Percentiles rank a stretch among this genome's conserved stretches.
Evolutionary conservation across 2,329 filamentous ascomycete species (phyloP).

Genomic region (Blumeriella jaapii): DNA sequence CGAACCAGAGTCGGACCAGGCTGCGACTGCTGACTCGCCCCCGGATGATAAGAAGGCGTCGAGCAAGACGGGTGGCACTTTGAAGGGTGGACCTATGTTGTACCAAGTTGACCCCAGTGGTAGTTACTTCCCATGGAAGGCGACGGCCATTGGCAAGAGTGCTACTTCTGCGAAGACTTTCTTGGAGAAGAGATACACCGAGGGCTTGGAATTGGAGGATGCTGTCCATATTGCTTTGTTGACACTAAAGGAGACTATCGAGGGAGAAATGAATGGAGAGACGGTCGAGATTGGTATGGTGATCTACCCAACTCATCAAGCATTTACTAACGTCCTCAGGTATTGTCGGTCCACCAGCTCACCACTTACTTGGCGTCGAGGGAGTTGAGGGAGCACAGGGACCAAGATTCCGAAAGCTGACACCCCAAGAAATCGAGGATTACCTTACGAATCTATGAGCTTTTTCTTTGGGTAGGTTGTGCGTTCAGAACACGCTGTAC

Average conservation of each 20-base stretch:
- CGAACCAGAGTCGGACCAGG: slow-evolving; percentile 66
- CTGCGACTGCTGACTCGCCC: slow-evolving; percentile 39
- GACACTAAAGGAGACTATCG: slow-evolving; percentile 97
- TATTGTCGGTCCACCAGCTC: slow-evolving; percentile 88
- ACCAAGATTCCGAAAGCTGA: slow-evolving; percentile 87
- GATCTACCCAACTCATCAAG: neutral
- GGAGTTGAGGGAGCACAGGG: slow-evolving; percentile 77
- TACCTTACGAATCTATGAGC: slow-evolving; percentile 89
- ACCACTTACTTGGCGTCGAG: slow-evolving; percentile 85
- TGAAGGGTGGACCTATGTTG: slow-evolving; percentile 92
- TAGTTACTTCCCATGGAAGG: slow-evolving; percentile 99
- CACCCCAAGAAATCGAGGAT: slow-evolving; percentile 96
- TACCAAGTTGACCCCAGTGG: slow-evolving; percentile 99
- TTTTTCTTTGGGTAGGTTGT: slow-evolving; percentile 15
- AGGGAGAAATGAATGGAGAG: slow-evolving; percentile 98
- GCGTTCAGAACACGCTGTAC: slow-evolving; percentile 26
- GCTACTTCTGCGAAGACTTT: slow-evolving; percentile 98
- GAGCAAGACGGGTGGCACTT: slow-evolving; percentile 86
- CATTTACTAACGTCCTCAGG: slow-evolving; percentile 39
- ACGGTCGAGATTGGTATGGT: slow-evolving; percentile 85
- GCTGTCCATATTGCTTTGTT: slow-evolving; percentile 96
- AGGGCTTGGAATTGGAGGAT: slow-evolving; percentile 92
- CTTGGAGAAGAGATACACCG: slow-evolving; percentile 96
- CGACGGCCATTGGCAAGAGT: slow-evolving; percentile 96
- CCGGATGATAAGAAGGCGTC: slow-evolving; percentile 62